Evolutionary conservation across 768 basidiomycete genomes (phyloP), one percentile per base, ranked within the genome.

Genomic region (Chalciporus chontae): DNA sequence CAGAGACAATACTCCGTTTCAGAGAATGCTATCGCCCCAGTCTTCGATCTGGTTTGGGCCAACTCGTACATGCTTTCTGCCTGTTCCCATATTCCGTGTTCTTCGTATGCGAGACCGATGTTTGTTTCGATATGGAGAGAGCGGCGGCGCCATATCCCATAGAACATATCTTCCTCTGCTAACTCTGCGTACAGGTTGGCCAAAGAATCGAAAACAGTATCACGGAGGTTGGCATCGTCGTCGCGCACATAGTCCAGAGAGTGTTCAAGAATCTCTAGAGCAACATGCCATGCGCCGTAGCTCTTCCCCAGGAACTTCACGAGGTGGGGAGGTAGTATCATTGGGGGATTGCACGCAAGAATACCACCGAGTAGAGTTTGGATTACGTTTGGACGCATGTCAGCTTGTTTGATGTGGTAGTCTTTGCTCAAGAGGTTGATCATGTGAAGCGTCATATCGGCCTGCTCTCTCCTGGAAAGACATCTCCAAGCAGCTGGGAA

Each of bases 1-100:
- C 96, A 99, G 17, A 99, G 74, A 60, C 90, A 93, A 66, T 94
- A 97, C 67, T 99, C 96, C 2, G 87, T 77, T 67, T 99, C 96
- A 11, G 89, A 87, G 72, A 94, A 98, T 1, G 94, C 84, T 46
- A 96, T 82, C 6, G 79, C 72, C 5, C 92, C 91, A 4, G 80
- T 75, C 40, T 93, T 78, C 8, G 93, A 86, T 67, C 85, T 90
- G 56, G 75, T 84, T 69, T 97, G 94, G 1, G 94, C 96, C 21
- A 74, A 71, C 69, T 99, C 96, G 68, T 99, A 97, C 36, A 85
- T 79, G 52, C 76, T 81, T 34, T 89, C 81, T 0, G 96, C 94
- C 60, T 94, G 85, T 26, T 90, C 87, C 94, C 95, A 99, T 79
- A 97, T 86, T 11, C 96, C 96, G 54, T 89, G 89, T 66, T 99